Base-by-base conservation (phyloP, 352 stramenopile species). In the Phytophthora chlamydospora region DNA sequence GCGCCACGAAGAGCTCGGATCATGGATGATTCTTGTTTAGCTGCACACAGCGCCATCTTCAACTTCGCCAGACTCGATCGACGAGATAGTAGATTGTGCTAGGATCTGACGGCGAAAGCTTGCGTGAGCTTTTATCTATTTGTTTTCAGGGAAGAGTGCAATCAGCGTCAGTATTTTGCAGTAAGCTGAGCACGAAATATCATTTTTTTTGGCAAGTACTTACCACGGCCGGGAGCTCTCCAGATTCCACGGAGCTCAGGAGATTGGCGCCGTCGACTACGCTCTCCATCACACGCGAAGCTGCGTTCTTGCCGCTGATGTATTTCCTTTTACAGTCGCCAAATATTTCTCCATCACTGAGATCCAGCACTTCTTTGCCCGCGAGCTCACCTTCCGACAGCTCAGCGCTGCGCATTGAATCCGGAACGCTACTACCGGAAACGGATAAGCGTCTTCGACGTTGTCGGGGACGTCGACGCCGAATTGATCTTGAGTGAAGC, bases 271-370 rank as follows among this genome's bases (percentile, higher is more conserved):
- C 62, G 12, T 49, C 53, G 9, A 11, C 38, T 4, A 33, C 34
- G 6, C 16, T 58, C n/a, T 53, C 32, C 33, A 61, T 51, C 32
- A 56, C 19, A 45, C 24, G 44, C 17, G 32, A 32, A 42, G 27
- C 53, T 31, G 11, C 34, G 24, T 83, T 79, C 38, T 75, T 83
- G 13, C 41, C 21, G 8, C 48, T 62, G 9, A 71, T 33, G 29
- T 76, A 65, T 16, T 62, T 60, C 4, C 57, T 63, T 19, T 73
- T 66, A 8, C 43, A 48, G 3, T 59, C 38, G 4, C 80, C 80
- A 53, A 69, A 85, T 40, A 91, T 56, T 48, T 93, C 84, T 3
- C 80, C 84, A 41, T 93, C 84, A 42, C 84, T 93, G n/a, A 85
- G 47, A 41, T 88, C 75, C 7, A 54, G 14, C 16, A 39, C 39